phyloP scores from a whole-genome alignment of 1,284 basidiomycete genomes.

The Schizophyllum amplum region DNA sequence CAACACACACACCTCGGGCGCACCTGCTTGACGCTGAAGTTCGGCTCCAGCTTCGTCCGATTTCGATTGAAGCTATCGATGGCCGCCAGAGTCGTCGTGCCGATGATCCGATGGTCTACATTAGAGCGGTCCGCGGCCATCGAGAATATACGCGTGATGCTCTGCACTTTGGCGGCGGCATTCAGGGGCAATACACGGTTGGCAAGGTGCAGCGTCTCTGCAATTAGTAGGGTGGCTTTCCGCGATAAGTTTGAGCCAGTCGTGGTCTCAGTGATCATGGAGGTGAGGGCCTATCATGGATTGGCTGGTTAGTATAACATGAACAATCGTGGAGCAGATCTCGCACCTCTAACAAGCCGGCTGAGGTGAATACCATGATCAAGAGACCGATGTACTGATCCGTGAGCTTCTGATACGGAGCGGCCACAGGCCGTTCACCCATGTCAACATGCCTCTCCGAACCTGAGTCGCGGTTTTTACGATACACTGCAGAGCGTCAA shows the following conservation, averaged over 20 bases:
- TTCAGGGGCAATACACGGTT: constrained; percentile 84
- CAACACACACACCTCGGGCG: constrained; percentile 45
- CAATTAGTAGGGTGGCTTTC: constrained; percentile 90
- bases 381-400: constrained; percentile 94
- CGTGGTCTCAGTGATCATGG: constrained; percentile 74
- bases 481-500: constrained; percentile 47
- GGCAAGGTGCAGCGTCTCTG: constrained; percentile 83
- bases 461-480: constrained; percentile 40
- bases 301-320: background rate
- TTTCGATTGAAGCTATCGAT: constrained; percentile 93
- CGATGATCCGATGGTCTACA: constrained; percentile 72
- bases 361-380: constrained; percentile 79
- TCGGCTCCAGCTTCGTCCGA: constrained; percentile 55
- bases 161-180: constrained; percentile 75
- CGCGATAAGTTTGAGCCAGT: constrained; percentile 65
- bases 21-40: constrained; percentile 34
- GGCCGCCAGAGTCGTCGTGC: constrained; percentile 77
- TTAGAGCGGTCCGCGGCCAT: constrained; percentile 74
- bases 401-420: constrained; percentile 71
- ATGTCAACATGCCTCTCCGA: constrained; percentile 22
- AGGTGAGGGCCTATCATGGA: constrained; percentile 71
- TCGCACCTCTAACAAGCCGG: constrained; percentile 80
- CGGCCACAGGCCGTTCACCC: constrained; percentile 32
- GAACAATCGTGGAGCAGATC: background rate
- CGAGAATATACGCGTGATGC: constrained; percentile 80